Evolutionary conservation across 2,329 filamentous ascomycete genomes (phyloP).

Genomic region (Pyricularia grisea): DNA sequence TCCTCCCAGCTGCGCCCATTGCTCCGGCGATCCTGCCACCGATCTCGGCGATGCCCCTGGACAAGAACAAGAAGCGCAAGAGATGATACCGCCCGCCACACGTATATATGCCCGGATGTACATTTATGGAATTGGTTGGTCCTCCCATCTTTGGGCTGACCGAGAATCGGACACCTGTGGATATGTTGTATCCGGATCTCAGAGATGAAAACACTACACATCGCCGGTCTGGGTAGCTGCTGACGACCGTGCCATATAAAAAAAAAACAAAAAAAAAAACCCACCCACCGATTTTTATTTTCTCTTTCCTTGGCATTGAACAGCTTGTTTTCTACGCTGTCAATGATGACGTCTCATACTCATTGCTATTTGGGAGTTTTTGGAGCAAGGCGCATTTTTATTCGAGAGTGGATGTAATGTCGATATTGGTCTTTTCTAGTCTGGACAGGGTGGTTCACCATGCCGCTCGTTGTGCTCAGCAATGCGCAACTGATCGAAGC

Average conservation of each 20-base stretch:
- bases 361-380: not conserved
- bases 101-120: not conserved
- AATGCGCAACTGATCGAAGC: not conserved
- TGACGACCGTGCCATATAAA: not conserved
- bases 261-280: no score
- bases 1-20: constrained; percentile 35
- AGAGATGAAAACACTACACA: not conserved
- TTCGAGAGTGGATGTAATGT: constrained; percentile 5
- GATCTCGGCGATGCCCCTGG: constrained; percentile 17
- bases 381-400: constrained; percentile 3
- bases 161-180: not conserved
- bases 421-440: constrained; percentile 2
- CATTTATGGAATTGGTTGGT: not conserved
- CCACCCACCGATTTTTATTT: not conserved
- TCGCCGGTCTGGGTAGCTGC: not conserved
- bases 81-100: constrained; percentile 24
- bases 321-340: not conserved
- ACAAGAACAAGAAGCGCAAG: constrained; percentile 56
- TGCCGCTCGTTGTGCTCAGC: not conserved
- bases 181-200: not conserved
- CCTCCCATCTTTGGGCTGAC: not conserved
- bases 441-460: not conserved
- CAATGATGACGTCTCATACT: not conserved
- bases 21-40: constrained; percentile 16
- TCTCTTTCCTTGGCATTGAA: not conserved